A percentile compares a stretch with the other conserved stretches of the same genome.
Conservation (phyloP, 768 basidiomycete species). For the Bullera alba region DNA sequence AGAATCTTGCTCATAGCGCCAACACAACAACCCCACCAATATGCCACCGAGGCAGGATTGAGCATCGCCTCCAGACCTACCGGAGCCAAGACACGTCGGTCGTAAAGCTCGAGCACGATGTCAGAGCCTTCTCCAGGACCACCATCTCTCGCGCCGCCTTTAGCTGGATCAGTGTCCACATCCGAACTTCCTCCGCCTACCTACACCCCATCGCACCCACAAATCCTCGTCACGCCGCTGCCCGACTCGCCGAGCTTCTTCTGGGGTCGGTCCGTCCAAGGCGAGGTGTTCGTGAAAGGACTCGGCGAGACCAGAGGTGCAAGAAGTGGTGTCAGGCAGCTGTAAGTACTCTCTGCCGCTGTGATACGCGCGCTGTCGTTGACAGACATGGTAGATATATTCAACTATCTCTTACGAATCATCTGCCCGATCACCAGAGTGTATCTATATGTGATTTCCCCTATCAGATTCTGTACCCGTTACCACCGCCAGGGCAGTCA, state of each 20-base stretch:
- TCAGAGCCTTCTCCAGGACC: neutral
- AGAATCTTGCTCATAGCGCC: too few relatives aligned
- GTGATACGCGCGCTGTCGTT: neutral
- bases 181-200: conserved; percentile 22
- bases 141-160: neutral
- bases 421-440: conserved; percentile 19
- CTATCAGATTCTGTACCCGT: conserved; percentile 17
- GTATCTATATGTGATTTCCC: conserved; percentile 18
- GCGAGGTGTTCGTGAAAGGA: conserved; percentile 43
- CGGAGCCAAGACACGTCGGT: too few relatives aligned
- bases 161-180: neutral
- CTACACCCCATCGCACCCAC: conserved; percentile 35
- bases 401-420: conserved; percentile 23
- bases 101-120: too few relatives aligned
- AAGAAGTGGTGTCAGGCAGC: neutral
- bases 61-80: too few relatives aligned
- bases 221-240: conserved; percentile 39
- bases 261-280: conserved; percentile 35
- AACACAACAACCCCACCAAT: too few relatives aligned
- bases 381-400: conserved; percentile 19
- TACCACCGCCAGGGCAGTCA: too few relatives aligned
- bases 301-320: conserved; percentile 9
- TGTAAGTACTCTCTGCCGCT: neutral
- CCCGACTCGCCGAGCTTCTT: conserved; percentile 41
- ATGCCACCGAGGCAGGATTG: too few relatives aligned